Base-by-base conservation (phyloP, 2,329 filamentous ascomycete species). In the Stenocarpella maydis region DNA sequence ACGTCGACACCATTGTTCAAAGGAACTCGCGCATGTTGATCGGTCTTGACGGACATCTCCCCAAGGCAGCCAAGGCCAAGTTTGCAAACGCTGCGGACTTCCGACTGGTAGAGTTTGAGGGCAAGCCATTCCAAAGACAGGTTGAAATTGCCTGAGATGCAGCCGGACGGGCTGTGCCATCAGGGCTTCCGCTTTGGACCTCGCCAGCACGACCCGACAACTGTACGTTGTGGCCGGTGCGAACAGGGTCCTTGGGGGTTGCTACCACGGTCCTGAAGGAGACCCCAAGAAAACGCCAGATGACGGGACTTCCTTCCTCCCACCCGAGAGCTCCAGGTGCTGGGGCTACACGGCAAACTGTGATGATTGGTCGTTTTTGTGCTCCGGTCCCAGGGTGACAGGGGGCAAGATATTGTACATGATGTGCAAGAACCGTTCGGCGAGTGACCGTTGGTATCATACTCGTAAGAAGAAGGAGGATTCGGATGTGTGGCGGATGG, bases 141-240 rank as follows among this genome's bases (percentile, higher is more conserved):
- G 52, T 83, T 6, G 66, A 71, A 10, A 45, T 81, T 1, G 75
- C 78, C 84, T 7, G 82, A 85, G 74, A 83, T 85, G 34, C 72
- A 80, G 39, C 82, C 82, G 4, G 69, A 72, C 2, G 75, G 74
- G 8, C 69, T 82, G 21, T 71, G 75, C 24, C 75, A 80, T 69
- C 78, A 77, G 70, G 80, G 79, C 1, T 84, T 83, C 70, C 76
- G 80, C 28, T n/a, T n/a, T n/a, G n/a, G 84, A 84, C 72, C 68
- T 84, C 2, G 82, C 81, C 6, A 75, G 73, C 47, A 76, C 83
- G 74, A 61, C 24, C 1, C 12, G 55, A n/a, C 55, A 61, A 26
- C n/a, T 61, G 19, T 61, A 61, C 12, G 45, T 61, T 45, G 55
- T 61, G 41, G 55, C 55, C 19, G 55, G 55, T 21, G 55, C 55